These are phyloP conservation scores for Hyphopichia buzzinii DNA, from an alignment of 1,139 yeast genomes.

Conservation along the genomic window DNA sequence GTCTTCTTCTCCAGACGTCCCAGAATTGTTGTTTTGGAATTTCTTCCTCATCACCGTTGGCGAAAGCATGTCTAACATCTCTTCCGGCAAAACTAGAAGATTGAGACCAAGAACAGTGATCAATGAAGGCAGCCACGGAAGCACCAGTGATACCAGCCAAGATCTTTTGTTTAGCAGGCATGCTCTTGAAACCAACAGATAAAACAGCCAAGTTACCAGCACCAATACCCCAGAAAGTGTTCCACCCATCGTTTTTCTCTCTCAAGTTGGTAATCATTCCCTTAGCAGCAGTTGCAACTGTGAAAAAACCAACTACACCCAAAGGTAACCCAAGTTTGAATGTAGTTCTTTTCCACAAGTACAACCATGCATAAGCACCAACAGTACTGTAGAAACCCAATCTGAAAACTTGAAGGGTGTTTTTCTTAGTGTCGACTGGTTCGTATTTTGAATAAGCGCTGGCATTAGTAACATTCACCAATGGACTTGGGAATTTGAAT, in stretches of 20 bases:
- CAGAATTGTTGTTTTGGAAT: slow-evolving; percentile 65
- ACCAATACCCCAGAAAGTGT: slow-evolving; percentile 46
- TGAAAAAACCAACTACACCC: slow-evolving; percentile 40
- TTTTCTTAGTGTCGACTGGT: slow-evolving; percentile 45
- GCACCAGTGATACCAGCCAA: slow-evolving; percentile 45
- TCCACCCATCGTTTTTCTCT: slow-evolving; percentile 52
- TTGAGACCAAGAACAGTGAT: slow-evolving; percentile 45
- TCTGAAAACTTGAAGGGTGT: slow-evolving; percentile 39
- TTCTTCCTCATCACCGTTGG: slow-evolving; percentile 33
- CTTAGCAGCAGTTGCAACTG: slow-evolving; percentile 43
- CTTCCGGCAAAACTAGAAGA: slow-evolving; percentile 40
- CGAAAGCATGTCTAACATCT: slow-evolving; percentile 34
- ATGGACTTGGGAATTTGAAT: slow-evolving; percentile 43
- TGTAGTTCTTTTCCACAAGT: slow-evolving; percentile 47
- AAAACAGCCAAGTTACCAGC: slow-evolving; percentile 43
- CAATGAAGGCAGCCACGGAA: slow-evolving; percentile 35
- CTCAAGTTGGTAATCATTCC: slow-evolving; percentile 44
- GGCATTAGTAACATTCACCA: slow-evolving; percentile 39
- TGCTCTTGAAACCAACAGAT: slow-evolving; percentile 39
- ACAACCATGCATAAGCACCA: slow-evolving; percentile 50
- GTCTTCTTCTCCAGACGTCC: slow-evolving; percentile 82
- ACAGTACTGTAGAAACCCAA: slow-evolving; percentile 45
- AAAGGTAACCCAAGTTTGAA: slow-evolving; percentile 44
- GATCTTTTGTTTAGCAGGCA: slow-evolving; percentile 44
- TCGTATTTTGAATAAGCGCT: slow-evolving; percentile 45